Conservation (phyloP, 2,329 filamentous ascomycete genomes). For the Drechslerella dactyloides region DNA sequence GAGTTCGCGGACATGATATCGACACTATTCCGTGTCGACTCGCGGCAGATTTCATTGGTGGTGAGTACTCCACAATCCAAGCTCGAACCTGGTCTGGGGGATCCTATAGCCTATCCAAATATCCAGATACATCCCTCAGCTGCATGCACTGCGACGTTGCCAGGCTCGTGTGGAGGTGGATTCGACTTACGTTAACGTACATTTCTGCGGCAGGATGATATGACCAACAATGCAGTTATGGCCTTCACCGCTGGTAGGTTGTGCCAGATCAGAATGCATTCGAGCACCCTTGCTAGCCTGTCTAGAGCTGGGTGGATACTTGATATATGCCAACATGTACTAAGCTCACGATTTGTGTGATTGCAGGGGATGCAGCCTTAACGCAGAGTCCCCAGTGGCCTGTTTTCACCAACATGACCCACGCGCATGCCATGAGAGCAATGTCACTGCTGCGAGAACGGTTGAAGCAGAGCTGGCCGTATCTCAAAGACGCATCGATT, state of each 20-base stretch:
- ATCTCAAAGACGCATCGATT: slow-evolving; percentile 46
- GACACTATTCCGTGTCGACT: slow-evolving; percentile 42
- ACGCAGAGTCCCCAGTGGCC: slow-evolving; percentile 49
- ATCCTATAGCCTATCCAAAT: neutral
- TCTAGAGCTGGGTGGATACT: slow-evolving; percentile 6
- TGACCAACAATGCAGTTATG: slow-evolving; percentile 50
- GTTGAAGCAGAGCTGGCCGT: slow-evolving; percentile 36
- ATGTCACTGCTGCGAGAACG: slow-evolving; percentile 39
- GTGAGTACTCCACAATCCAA: slow-evolving; percentile 23
- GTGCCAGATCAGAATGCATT: neutral
- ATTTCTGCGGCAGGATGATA: slow-evolving; percentile 41
- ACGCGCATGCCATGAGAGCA: slow-evolving; percentile 43
- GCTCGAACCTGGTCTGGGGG: neutral
- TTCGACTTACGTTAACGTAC: slow-evolving; percentile 27
- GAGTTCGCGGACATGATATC: slow-evolving; percentile 42
- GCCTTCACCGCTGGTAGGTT: slow-evolving; percentile 45
- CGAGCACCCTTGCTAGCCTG: slow-evolving; percentile 5
- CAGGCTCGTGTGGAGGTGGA: slow-evolving; percentile 1
- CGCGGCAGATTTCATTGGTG: slow-evolving; percentile 48
- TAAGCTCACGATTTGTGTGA: slow-evolving; percentile 4
- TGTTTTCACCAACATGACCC: slow-evolving; percentile 45
- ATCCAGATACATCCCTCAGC: neutral
- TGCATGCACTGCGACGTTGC: slow-evolving; percentile 8
- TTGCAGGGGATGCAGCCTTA: slow-evolving; percentile 40
- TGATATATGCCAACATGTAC: neutral